A percentile compares a stretch with the other conserved stretches of the same genome.
Conservation (phyloP, 2,329 filamentous ascomycete genomes). For the Fusarium albosuccineum region DNA sequence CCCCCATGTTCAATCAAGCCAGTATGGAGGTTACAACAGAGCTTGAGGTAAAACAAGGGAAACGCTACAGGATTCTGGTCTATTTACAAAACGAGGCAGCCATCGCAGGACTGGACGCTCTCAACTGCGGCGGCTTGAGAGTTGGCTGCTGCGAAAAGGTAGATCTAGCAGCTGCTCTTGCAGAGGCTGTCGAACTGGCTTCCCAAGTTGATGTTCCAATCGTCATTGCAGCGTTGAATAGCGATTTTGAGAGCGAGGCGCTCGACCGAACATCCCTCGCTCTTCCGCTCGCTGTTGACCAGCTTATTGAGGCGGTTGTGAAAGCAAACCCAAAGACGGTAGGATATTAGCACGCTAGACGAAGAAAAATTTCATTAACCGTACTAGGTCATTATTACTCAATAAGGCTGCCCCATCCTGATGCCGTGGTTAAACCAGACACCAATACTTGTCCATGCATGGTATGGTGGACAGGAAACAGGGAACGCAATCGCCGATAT, state of each 20-base stretch:
- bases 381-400: not conserved
- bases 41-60: not conserved
- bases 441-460: conserved; percentile 66
- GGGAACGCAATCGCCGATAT: conserved; percentile 78
- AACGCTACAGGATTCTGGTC: not conserved
- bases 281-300: conserved; percentile 11
- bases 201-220: not conserved
- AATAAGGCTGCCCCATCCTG: not conserved
- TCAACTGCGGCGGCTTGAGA: not conserved
- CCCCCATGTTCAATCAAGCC: not conserved
- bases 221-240: not conserved
- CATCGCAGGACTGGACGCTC: not conserved
- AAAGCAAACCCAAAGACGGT: conserved; percentile 25
- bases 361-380: not conserved
- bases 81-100: not conserved
- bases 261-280: conserved; percentile 13
- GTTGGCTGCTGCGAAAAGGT: not conserved
- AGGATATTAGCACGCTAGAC: not conserved
- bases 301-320: conserved; percentile 10
- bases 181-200: not conserved
- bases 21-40: not conserved
- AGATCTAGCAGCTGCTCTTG: not conserved
- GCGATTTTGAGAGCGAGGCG: not conserved
- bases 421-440: conserved; percentile 1
- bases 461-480: conserved; percentile 79